These are phyloP conservation scores for Fraxinus americana DNA, from an alignment of 257 asterid species.

Conservation along the genomic window DNA sequence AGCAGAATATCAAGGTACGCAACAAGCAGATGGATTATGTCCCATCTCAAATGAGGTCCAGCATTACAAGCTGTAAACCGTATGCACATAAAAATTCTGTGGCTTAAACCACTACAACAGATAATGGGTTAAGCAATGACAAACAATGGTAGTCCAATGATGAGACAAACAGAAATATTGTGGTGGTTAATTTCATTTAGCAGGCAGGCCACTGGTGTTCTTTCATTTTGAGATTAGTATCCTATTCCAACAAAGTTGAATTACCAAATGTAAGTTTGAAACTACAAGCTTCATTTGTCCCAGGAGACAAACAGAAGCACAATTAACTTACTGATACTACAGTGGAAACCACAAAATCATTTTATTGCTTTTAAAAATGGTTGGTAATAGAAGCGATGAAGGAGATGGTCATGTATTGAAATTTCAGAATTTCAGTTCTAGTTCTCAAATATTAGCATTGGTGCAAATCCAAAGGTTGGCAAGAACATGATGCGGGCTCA, in stretches of 20 bases:
- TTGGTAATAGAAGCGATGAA: neutral
- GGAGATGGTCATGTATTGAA: neutral
- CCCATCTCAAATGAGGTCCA: neutral
- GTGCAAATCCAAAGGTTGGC: neutral
- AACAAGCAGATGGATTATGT: neutral
- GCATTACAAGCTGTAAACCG: neutral
- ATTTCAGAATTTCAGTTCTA: neutral
- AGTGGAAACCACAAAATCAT: neutral
- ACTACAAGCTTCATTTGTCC: neutral
- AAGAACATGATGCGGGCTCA: neutral
- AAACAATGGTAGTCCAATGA: neutral
- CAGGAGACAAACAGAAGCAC: neutral
- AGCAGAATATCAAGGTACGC: neutral
- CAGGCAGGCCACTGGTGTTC: neutral
- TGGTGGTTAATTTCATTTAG: neutral
- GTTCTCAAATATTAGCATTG: neutral
- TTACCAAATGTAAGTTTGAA: neutral
- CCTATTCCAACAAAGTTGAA: neutral
- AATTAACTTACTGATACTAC: neutral
- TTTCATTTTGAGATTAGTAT: no score
- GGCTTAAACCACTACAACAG: neutral
- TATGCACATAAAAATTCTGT: neutral
- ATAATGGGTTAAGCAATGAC: neutral
- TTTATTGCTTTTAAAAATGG: neutral
- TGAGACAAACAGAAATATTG: neutral